A percentile compares a stretch with the other conserved stretches of the same genome.
Conservation (phyloP, 2,329 filamentous ascomycete species). For the Sporothrix sp. region DNA sequence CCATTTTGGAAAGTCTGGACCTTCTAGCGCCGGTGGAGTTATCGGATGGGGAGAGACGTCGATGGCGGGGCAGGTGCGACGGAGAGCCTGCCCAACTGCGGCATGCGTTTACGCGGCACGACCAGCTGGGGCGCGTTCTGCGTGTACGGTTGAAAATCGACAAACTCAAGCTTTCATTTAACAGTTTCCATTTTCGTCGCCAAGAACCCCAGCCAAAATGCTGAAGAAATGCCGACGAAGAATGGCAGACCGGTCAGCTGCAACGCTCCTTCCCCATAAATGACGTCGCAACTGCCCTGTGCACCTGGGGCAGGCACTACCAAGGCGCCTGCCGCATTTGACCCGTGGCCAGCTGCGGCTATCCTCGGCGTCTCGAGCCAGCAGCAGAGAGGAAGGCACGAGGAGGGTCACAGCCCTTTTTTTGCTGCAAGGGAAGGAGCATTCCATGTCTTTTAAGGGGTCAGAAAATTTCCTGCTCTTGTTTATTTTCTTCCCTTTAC, state of each 20-base stretch:
- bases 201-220: neutral
- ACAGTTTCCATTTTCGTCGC: too few relatives aligned
- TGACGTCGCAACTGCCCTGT: too few relatives aligned
- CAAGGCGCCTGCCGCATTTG: too few relatives aligned
- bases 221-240: too few relatives aligned
- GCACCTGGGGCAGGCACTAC: neutral
- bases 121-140: too few relatives aligned
- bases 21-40: conserved; percentile 1
- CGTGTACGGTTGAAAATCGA: too few relatives aligned
- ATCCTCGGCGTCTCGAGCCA: conserved; percentile 14
- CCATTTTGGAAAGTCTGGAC: neutral
- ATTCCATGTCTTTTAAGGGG: neutral
- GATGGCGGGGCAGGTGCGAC: conserved; percentile 13
- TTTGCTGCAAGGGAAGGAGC: neutral
- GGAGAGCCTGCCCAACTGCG: neutral
- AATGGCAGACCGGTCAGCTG: neutral
- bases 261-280: neutral
- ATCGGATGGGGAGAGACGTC: neutral
- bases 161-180: too few relatives aligned
- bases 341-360: conserved; percentile 11
- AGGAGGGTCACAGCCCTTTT: neutral
- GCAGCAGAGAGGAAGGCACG: conserved; percentile 11
- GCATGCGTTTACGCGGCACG: too few relatives aligned
- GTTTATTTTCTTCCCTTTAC: neutral
- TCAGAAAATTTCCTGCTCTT: neutral